Evolutionary conservation across 345 rosid species (phyloP), one percentile per base, ranked within the genome.

Genomic region (Syzygium jambos): DNA sequence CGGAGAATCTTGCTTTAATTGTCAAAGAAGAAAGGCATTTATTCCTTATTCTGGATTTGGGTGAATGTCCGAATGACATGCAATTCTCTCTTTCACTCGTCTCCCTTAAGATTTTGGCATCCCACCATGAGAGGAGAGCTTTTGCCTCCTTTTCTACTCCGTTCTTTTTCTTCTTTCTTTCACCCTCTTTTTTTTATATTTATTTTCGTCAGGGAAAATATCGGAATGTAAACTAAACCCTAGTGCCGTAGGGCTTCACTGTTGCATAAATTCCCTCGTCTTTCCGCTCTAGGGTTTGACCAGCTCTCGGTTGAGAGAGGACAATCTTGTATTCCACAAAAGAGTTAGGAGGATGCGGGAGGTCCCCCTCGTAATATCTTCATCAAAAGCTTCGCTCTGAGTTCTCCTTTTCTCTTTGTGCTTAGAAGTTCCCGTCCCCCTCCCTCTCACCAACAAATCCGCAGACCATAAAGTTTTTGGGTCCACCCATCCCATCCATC

Each of bases 261-360:
- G 49, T 34, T 34, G 80, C 25, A 19, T 73, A 73, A 73, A 34
- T 73, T 73, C 19, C 80, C 80, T 73, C 25, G 80, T 34, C 80
- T 73, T 73, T 73, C 80, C 46, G 23, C 80, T 73, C 80, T 73
- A 34, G 80, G 80, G 49, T 73, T 73, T 73, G 80, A 73, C 80
- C 80, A 17, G 4, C 46, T 73, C 49, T 73, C 9, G 80, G 46
- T 73, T 9, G 46, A 89, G 83, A 84, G 87, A 89, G 90, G 92
- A 92, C 96, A 95, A 94, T 94, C 96, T 95, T 95, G 94, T 91
- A 90, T 92, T 91, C 99, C 92, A 95, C 96, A 91, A 97, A 95
- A 80, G 59, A 55, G 41, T 43, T 43, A 11, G 12, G 68, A 84
- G 14, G 86, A 53, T 43, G 78, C 46, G 61, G 41, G 52, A 55